Base-by-base conservation (phyloP, 257 asterid species). In the Primulina eburnea region DNA sequence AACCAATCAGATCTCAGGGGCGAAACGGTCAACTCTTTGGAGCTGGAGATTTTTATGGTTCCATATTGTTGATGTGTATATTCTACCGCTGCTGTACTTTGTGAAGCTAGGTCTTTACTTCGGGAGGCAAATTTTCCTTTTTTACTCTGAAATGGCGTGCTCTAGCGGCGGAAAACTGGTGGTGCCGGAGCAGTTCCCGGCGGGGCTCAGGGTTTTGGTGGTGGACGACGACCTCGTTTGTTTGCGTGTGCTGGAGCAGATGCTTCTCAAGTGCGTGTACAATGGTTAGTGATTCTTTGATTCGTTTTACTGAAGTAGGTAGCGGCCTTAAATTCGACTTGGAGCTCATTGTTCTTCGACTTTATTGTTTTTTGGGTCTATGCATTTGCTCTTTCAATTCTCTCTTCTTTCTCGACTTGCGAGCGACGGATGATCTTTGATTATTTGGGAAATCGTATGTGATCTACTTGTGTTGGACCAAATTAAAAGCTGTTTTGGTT, bases 201-300 rank as follows among this genome's bases (percentile, higher is more conserved):
- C 18, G 60, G 96, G 96, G 62, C 79, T 90, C 69, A 90, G 88
- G 86, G 95, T 90, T 59, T 75, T 88, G 72, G 89, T 86, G 71
- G 96, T 90, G 78, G 96, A 90, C 28, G 96, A 90, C 56, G 90
- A 86, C 78, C 34, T 83, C 66, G 71, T 72, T 65, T 90, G 95
- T 79, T 77, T 90, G 64, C 86, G 82, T 37, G 82, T 90, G 55
- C 74, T 90, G 26, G 95, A 90, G 78, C 84, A 76, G 72, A 90
- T 90, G 95, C 96, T 90, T 62, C 88, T 88, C 62, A 86, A 71
- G 74, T 90, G 96, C 89, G 71, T 78, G 80, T 90, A 90, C 68
- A 67, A 37, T 7, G 95, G 95, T 84, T 33, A 64, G 88, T 78
- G 21, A 17, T 60, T 20, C 29, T 8, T 35, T 28, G 6, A 11